Percentiles rank a stretch among this genome's conserved stretches.
Evolutionary conservation across 495 filamentous ascomycete species (phyloP).

Genomic region (Penicillium robsamsonii): DNA sequence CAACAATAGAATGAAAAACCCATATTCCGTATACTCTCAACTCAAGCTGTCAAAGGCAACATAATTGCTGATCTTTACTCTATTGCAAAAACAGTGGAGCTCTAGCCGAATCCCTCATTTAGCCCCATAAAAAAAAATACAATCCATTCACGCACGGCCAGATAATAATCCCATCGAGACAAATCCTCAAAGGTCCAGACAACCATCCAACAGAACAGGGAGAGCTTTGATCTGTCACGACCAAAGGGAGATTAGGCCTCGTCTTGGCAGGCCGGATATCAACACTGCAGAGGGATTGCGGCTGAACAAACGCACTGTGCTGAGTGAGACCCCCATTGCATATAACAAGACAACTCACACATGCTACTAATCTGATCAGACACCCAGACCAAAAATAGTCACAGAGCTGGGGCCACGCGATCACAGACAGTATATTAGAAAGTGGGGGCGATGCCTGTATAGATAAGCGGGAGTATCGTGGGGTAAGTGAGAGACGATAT

Average conservation of each 20-base stretch:
- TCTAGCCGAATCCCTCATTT: too few relatives aligned
- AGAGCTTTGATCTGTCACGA: neutral
- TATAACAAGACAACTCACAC: too few relatives aligned
- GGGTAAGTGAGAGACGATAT: neutral
- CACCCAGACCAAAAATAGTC: too few relatives aligned
- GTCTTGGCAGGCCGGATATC: neutral
- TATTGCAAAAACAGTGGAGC: neutral
- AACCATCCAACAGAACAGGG: neutral
- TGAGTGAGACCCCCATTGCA: too few relatives aligned
- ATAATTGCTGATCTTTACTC: neutral
- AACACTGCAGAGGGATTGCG: neutral
- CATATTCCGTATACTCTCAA: neutral
- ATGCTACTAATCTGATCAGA: neutral
- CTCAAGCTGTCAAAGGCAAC: neutral
- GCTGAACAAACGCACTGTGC: neutral
- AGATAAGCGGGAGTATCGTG: neutral
- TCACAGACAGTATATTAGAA: neutral
- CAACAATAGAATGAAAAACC: neutral
- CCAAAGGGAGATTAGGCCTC: neutral
- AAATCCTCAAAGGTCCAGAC: neutral
- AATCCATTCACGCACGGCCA: neutral
- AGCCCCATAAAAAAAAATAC: too few relatives aligned
- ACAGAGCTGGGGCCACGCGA: neutral
- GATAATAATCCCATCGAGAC: neutral
- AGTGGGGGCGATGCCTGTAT: neutral